Conservation (phyloP, 345 rosid genomes). For the Carallia pectinifolia region DNA sequence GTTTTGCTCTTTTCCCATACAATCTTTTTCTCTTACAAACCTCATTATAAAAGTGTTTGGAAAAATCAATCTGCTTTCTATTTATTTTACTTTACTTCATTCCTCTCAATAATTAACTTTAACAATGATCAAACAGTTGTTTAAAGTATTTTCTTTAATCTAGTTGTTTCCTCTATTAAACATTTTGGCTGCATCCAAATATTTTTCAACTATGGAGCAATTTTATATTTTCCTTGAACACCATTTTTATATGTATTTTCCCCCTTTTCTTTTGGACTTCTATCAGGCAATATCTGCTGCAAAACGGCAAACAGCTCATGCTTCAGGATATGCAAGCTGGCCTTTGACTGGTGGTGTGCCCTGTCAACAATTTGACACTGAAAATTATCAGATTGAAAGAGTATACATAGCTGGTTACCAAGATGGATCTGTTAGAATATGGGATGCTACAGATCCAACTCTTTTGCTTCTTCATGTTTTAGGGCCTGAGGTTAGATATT, state of each 20-base stretch:
- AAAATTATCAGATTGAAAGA: conserved; percentile 30
- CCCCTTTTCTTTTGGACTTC: conserved; percentile 13
- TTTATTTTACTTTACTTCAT: no score
- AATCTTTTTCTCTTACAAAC: no score
- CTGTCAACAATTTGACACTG: conserved; percentile 7
- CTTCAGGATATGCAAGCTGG: conserved; percentile 21
- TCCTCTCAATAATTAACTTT: no score
- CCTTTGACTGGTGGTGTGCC: conserved; percentile 34
- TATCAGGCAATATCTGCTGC: conserved; percentile 57
- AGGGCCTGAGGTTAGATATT: conserved; percentile 23
- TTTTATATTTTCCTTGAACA: neutral
- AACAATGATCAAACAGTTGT: no score
- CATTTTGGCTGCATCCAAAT: no score
- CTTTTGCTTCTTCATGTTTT: conserved; percentile 24
- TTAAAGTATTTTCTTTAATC: no score
- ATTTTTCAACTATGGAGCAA: no score
- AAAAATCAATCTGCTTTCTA: no score
- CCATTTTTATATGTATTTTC: neutral
- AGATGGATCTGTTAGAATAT: conserved; percentile 29
- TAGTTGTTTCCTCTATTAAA: no score
- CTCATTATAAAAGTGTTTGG: no score
- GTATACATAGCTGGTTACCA: conserved; percentile 32
- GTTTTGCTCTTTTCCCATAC: no score
- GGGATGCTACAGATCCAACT: conserved; percentile 30
- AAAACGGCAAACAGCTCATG: conserved; percentile 43